These are phyloP conservation scores for Holtermannia corniformis DNA, from an alignment of 768 basidiomycete species.

Conservation along the genomic window DNA sequence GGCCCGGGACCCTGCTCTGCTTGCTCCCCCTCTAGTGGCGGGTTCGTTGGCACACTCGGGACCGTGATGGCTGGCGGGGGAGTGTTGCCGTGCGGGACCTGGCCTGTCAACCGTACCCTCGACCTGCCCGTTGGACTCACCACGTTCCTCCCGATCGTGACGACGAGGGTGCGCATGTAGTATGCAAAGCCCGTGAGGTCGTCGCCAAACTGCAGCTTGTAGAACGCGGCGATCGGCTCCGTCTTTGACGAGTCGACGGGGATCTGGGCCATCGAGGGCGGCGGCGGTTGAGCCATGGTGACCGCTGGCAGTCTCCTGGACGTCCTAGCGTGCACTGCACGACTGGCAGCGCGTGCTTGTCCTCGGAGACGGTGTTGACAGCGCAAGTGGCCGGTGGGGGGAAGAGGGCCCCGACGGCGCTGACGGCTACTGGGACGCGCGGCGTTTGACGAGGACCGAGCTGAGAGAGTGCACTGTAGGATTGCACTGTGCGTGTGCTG, in stretches of 20 bases:
- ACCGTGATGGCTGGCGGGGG: constrained; percentile 7
- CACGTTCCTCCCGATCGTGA: constrained; percentile 72
- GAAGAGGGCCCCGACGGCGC: too few species aligned
- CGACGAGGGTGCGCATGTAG: constrained; percentile 88
- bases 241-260: constrained; percentile 36
- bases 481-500: too few species aligned
- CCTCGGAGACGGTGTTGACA: not conserved
- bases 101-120: too few species aligned
- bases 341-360: not conserved
- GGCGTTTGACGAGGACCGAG: too few species aligned
- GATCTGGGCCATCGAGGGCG: constrained; percentile 27
- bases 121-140: constrained; percentile 16
- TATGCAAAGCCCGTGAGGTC: constrained; percentile 64
- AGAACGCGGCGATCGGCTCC: constrained; percentile 39
- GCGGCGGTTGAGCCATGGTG: constrained; percentile 13
- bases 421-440: too few species aligned
- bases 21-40: not conserved
- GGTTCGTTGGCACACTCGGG: constrained; percentile 6
- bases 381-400: too few species aligned
- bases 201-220: constrained; percentile 40
- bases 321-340: not conserved
- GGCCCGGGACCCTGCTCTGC: not conserved
- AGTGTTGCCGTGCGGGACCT: not conserved
- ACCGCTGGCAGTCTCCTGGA: not conserved
- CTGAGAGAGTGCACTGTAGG: too few species aligned